phyloP scores from a whole-genome alignment of 768 basidiomycete genomes.

The Tricholoma terreum region DNA sequence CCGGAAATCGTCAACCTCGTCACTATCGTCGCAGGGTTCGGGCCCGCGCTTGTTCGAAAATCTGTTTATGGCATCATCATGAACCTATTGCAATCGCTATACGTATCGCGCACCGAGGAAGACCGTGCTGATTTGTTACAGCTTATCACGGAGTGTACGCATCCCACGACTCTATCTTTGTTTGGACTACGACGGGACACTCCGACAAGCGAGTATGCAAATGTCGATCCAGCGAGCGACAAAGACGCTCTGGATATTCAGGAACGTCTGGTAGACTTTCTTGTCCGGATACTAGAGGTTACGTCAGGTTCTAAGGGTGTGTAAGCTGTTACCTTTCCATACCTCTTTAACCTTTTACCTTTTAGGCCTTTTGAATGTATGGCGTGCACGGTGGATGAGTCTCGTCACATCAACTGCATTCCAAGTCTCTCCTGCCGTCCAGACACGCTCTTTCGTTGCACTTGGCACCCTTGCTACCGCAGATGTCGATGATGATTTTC shows the following conservation, averaged over 20 bases:
- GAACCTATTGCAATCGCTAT: constrained; percentile 78
- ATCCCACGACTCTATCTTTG: constrained; percentile 53
- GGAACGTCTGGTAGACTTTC: constrained; percentile 60
- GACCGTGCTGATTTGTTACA: constrained; percentile 56
- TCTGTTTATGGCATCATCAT: constrained; percentile 80
- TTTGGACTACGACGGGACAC: constrained; percentile 72
- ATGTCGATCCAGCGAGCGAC: constrained; percentile 52
- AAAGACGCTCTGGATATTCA: constrained; percentile 59
- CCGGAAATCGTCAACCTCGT: constrained; percentile 83
- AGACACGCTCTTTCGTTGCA: constrained; percentile 81
- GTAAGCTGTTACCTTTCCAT: constrained; percentile 13
- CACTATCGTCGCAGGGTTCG: constrained; percentile 73
- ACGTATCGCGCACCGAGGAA: constrained; percentile 58
- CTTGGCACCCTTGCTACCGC: constrained; percentile 79
- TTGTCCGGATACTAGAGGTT: constrained; percentile 61
- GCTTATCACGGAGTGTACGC: constrained; percentile 60
- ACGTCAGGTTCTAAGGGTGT: constrained; percentile 69
- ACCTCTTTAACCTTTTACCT: constrained; percentile 1
- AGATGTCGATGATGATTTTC: constrained; percentile 88
- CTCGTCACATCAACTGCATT: constrained; percentile 86
- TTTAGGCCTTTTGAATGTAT: constrained; percentile 75
- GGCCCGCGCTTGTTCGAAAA: constrained; percentile 70
- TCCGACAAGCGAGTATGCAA: constrained; percentile 65
- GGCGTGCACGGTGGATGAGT: constrained; percentile 94
- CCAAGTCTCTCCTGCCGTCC: constrained; percentile 85